Evolutionary conservation across 306 rosid genomes (phyloP), one percentile per base, ranked within the genome.

Genomic region (Vigna radiata): DNA sequence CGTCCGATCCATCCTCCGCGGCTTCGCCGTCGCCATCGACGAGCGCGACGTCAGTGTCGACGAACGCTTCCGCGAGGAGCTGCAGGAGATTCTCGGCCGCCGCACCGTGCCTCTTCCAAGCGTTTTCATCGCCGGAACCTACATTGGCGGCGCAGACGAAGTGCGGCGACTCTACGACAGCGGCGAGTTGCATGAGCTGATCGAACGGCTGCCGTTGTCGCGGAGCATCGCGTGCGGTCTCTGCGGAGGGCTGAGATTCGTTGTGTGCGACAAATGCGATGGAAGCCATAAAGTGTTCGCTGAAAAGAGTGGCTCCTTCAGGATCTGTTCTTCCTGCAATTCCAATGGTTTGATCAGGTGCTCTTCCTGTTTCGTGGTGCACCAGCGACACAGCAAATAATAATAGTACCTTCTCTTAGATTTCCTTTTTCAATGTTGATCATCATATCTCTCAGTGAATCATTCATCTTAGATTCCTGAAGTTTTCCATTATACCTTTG

Each of bases 21-120:
- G 88, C 14, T 89, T 89, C 64, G 75, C 75, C 5, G 88, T 88
- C 49, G 83, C 87, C 6, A 50, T 92, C 54, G 98, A 94, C 87
- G 96, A 92, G 65, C 91, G 98, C 19, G 98, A 94, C 55, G 84
- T 94, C 33, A 89, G 95, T 7, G 87, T 94, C 77, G 98, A 92
- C 81, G 77, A 83, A 0, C 65, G 68, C 29, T 92, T 79, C 56
- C 80, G 85, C 21, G 76, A 85, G 47, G 97, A 94, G 78, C 77
- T 94, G 14, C 87, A 86, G 75, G 79, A 5, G 63, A 77, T 88
- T 37, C 60, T 87, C 4, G 91, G 93, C 11, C 62, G 82, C 21
- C 82, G 75, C 61, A 70, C 59, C 3, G 64, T 86, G 29, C 62
- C 70, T n/a, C 82, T 92, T 2, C 97, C 99, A 1, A 74, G 84